These are phyloP conservation scores for Pseudoturritis turrita DNA, from an alignment of 345 rosid genomes.

Conservation along the genomic window DNA sequence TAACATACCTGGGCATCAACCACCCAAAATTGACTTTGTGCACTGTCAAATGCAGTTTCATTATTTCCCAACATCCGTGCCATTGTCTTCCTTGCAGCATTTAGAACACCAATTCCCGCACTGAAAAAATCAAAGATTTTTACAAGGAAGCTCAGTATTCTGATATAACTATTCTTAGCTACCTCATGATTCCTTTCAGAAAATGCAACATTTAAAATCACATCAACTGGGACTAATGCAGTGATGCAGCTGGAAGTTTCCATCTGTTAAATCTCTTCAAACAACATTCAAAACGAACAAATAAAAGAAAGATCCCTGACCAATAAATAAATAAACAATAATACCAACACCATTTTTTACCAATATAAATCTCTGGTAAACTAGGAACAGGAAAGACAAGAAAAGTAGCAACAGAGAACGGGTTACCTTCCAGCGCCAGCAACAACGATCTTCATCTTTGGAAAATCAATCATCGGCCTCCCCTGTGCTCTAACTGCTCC, in stretches of 20 bases:
- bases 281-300: not conserved
- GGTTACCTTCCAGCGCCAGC: slow-evolving; percentile 97
- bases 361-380: not conserved
- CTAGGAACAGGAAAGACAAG: not conserved
- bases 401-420: not conserved
- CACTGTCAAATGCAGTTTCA: slow-evolving; percentile 80
- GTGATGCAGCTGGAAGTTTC: slow-evolving; percentile 2
- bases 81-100: slow-evolving; percentile 98
- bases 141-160: slow-evolving; percentile 9
- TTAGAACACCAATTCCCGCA: slow-evolving; percentile 96
- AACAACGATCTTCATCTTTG: slow-evolving; percentile 94
- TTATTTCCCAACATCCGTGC: slow-evolving; percentile 94
- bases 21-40: slow-evolving; percentile 94
- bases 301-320: not conserved
- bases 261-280: not conserved
- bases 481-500: slow-evolving; percentile 99
- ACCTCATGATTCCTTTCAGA: not conserved
- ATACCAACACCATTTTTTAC: not conserved
- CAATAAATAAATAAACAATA: not conserved
- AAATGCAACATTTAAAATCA: not conserved
- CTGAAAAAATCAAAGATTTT: slow-evolving; percentile 43
- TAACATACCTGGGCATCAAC: slow-evolving; percentile 81
- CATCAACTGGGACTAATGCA: not conserved
- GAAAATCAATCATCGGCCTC: slow-evolving; percentile 92
- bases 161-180: not conserved